Conservation (phyloP, 2,329 filamentous ascomycete genomes). For the Myriosclerotinia scirpicola region DNA sequence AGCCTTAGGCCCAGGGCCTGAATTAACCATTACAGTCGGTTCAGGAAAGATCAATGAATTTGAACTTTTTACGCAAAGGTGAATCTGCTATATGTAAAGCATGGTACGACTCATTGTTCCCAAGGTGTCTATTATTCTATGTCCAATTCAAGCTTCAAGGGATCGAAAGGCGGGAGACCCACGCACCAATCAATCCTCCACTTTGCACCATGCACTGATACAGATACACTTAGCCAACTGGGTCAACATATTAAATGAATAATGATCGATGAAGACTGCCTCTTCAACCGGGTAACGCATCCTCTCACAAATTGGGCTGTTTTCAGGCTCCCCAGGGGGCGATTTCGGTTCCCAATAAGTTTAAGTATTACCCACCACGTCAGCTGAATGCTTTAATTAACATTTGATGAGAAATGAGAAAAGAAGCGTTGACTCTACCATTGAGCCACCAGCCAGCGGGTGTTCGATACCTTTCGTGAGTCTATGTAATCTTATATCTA, state of each 20-base stretch:
- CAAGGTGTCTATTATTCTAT: constrained; percentile 4
- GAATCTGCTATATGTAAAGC: neutral
- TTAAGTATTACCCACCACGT: constrained; percentile 10
- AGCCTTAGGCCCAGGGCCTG: neutral
- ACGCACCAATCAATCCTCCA: neutral
- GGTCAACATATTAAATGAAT: neutral
- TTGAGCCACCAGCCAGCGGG: constrained; percentile 7
- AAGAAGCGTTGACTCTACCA: neutral
- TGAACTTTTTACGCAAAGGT: neutral
- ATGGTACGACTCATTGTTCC: constrained; percentile 1
- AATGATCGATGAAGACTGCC: constrained; percentile 17
- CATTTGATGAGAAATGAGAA: constrained; percentile 6
- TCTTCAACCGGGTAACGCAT: constrained; percentile 13
- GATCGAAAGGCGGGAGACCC: neutral
- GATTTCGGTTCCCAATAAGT: constrained; percentile 10
- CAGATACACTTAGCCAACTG: neutral
- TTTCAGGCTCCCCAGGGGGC: constrained; percentile 11
- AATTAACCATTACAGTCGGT: constrained; percentile 6
- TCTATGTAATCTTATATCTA: neutral
- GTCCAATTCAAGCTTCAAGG: neutral
- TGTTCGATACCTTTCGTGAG: neutral
- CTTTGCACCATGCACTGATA: neutral
- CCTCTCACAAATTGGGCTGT: neutral
- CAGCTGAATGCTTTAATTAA: neutral
- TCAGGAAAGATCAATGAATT: neutral